phyloP scores from a whole-genome alignment of 352 stramenopile genomes.

The Globisporangium emineosum region DNA sequence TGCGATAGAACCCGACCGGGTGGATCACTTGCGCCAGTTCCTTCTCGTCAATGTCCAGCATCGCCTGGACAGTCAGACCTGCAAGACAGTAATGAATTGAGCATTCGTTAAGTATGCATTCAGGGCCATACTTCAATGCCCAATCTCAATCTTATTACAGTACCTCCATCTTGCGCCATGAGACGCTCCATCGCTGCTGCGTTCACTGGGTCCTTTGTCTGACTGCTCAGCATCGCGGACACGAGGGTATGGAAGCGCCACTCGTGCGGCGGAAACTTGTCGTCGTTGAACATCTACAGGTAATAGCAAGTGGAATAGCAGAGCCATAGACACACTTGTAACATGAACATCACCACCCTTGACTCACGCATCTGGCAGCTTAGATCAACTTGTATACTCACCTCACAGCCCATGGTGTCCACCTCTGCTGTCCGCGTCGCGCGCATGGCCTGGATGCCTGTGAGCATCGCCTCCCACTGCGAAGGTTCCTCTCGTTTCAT shows the following conservation, averaged over 20 bases:
- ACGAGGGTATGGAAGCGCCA: slow-evolving; percentile 93
- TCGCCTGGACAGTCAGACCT: slow-evolving; percentile 87
- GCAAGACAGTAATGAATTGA: not conserved
- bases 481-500: slow-evolving; percentile 22
- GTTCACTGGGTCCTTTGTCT: slow-evolving; percentile 95
- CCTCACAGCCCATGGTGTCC: slow-evolving; percentile 66
- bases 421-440: slow-evolving; percentile 61
- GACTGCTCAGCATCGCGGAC: slow-evolving; percentile 95
- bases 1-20: slow-evolving; percentile 95
- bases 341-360: not conserved
- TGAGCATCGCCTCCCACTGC: slow-evolving; percentile 56
- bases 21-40: slow-evolving; percentile 88
- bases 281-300: slow-evolving; percentile 38
- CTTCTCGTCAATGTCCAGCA: slow-evolving; percentile 79
- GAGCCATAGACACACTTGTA: not conserved
- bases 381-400: slow-evolving; percentile 15
- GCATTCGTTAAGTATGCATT: not conserved
- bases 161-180: slow-evolving; percentile 45
- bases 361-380: not conserved
- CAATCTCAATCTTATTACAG: too few relatives aligned
- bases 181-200: slow-evolving; percentile 70
- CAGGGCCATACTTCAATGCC: too few relatives aligned
- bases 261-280: slow-evolving; percentile 36
- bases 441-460: slow-evolving; percentile 69
- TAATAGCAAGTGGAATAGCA: not conserved